A percentile compares a stretch with the other conserved stretches of the same genome.
Conservation (phyloP, 2,329 filamentous ascomycete species). For the Aspergillus thermomutatus region DNA sequence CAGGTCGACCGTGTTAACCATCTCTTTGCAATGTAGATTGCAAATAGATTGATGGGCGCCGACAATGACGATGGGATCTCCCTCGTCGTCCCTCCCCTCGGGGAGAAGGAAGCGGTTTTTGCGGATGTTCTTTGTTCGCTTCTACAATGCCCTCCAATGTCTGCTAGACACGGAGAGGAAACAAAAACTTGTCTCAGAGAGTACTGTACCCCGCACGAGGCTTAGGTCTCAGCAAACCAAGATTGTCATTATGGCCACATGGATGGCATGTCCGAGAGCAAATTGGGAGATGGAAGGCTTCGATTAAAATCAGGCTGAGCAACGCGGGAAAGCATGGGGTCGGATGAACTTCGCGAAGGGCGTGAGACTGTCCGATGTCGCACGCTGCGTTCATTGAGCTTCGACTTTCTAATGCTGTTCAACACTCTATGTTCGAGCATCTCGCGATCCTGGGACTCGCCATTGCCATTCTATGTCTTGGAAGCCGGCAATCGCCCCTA, state of each 20-base stretch:
- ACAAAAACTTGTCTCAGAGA: constrained; percentile 94
- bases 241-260: constrained; percentile 9
- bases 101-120: constrained; percentile 74
- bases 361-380: constrained; percentile 8
- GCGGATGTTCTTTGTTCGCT: constrained; percentile 91
- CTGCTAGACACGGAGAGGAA: constrained; percentile 61
- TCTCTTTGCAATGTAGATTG: constrained; percentile 54
- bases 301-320: constrained; percentile 11
- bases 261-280: constrained; percentile 19
- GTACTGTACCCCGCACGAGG: constrained; percentile 76
- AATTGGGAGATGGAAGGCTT: constrained; percentile 23
- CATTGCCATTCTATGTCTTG: background rate
- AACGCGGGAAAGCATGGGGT: constrained; percentile 3
- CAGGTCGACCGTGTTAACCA: constrained; percentile 67
- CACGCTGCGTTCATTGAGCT: constrained; percentile 13
- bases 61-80: constrained; percentile 36
- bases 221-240: constrained; percentile 29
- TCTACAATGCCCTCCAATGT: constrained; percentile 61
- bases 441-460: background rate
- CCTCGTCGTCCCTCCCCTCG: constrained; percentile 31
- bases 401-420: constrained; percentile 10
- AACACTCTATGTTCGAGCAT: constrained; percentile 8
- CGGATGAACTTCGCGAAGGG: constrained; percentile 8
- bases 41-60: constrained; percentile 56
- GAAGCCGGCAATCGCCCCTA: background rate